A percentile compares a stretch with the other conserved stretches of the same genome.
Evolutionary conservation across 2,329 filamentous ascomycete genomes (phyloP).

Genomic region (Trematosphaeria pertusa): DNA sequence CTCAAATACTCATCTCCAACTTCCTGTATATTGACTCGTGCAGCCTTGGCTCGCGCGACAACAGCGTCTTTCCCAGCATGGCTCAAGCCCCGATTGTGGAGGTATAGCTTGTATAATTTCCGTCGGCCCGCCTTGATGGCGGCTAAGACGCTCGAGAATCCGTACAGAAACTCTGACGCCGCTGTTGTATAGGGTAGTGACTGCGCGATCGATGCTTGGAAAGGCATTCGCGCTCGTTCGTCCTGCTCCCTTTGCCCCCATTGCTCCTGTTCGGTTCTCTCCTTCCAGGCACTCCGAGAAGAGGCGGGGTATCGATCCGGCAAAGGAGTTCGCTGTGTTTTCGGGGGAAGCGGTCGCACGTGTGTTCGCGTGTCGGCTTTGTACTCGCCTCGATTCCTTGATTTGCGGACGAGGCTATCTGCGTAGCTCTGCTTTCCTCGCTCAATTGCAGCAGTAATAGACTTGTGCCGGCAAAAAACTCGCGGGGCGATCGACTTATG

Average conservation of each 20-base stretch:
- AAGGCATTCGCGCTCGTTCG: constrained; percentile 3
- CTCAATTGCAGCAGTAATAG: constrained; percentile 42
- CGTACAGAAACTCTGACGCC: constrained; percentile 91
- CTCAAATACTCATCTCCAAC: constrained; percentile 69
- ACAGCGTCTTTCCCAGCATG: constrained; percentile 24
- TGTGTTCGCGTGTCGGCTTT: too few relatives aligned
- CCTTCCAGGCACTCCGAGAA: too few relatives aligned
- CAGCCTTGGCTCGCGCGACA: constrained; percentile 17
- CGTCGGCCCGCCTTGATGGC: constrained; percentile 74
- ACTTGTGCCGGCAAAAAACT: constrained; percentile 37
- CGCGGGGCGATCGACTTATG: constrained; percentile 20
- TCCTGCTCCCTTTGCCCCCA: constrained; percentile 3
- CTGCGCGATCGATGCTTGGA: too few relatives aligned
- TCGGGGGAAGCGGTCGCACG: too few relatives aligned
- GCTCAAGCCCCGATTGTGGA: constrained; percentile 51
- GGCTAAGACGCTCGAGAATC: constrained; percentile 78
- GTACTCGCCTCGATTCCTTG: too few relatives aligned
- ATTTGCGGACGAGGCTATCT: too few relatives aligned
- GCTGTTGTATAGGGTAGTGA: constrained; percentile 78
- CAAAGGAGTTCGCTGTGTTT: too few relatives aligned
- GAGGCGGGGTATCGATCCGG: too few relatives aligned
- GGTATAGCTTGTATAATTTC: constrained; percentile 83
- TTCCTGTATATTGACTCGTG: constrained; percentile 62
- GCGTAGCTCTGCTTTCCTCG: constrained; percentile 28
- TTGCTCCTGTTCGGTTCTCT: background rate